Base-by-base conservation (phyloP, 2,329 filamentous ascomycete species). In the Xenosphaeropsis pyriputrescens region DNA sequence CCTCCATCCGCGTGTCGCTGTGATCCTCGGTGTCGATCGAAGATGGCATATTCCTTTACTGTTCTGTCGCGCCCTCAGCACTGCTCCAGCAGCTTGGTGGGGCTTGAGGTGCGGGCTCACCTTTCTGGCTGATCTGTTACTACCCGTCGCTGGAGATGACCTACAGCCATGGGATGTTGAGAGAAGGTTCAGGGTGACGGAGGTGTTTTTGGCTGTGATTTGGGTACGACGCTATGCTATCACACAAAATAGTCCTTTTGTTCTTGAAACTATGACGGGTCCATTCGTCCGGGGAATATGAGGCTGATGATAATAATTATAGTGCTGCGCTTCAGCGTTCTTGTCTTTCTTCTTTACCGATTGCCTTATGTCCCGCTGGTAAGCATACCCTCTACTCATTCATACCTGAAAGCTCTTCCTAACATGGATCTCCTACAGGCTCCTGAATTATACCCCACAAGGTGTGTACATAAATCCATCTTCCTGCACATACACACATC, bases 361-460 rank as follows among this genome's bases (percentile, higher is more conserved):
- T 59, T 85, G 81, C 57, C 70, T 88, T 50, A 86, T 88, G 81
- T 85, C 80, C 43, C 67, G 83, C 59, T 88, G 82, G 79, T 83
- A 53, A 33, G 67, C 59, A 32, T 14, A 22, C 30, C 15, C 14
- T 11, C 14, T 22, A 35, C 8, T 18, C 15, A 4, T 8, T 19
- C 33, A 5, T n/a, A 2, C 8, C 8, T 33, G 9, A 33, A n/a
- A 19, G 18, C 15, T 14, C 26, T 22, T n/a, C 15, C 13, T 16
- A 18, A 19, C 15, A 7, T 32, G 40, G 18, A 29, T 34, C 40
- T 38, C 18, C 18, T 29, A 6, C 41, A 83, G 80, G 84, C 77
- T 91, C 49, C 68, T 89, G 48, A 80, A 86, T 57, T 91, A 89
- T 60, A 85, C 83, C 12, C 82, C 84, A 2, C 72, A 76, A 56